Percentiles rank a stretch among this genome's conserved stretches.
phyloP scores from a whole-genome alignment of 2,329 filamentous ascomycete genomes.

The Cercospora sp. region DNA sequence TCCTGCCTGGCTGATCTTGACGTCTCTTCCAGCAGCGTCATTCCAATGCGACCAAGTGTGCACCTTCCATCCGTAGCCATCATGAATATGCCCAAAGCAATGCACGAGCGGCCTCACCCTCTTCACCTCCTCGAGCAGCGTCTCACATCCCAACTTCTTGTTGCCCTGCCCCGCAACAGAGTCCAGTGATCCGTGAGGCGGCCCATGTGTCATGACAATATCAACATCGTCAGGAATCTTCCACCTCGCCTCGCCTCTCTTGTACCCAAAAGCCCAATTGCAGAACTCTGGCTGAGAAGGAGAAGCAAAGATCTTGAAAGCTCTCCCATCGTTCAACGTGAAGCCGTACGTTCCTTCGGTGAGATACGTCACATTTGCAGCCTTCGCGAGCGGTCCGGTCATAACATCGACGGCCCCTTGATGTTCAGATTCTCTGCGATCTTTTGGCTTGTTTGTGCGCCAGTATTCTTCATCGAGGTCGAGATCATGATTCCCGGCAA shows the following conservation, averaged over 20 bases:
- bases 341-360: constrained; percentile 54
- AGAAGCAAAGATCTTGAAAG: constrained; percentile 53
- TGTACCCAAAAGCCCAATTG: constrained; percentile 57
- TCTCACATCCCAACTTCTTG: constrained; percentile 49
- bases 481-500: constrained; percentile 41
- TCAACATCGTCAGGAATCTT: constrained; percentile 33
- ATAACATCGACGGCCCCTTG: constrained; percentile 18
- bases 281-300: constrained; percentile 55
- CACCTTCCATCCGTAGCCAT: constrained; percentile 33
- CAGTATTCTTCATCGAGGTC: constrained; percentile 39
- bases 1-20: neutral
- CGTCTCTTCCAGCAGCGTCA: neutral
- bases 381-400: constrained; percentile 36
- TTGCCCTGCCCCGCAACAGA: neutral
- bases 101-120: constrained; percentile 55
- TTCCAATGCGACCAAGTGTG: constrained; percentile 12
- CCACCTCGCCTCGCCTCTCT: constrained; percentile 45
- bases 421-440: constrained; percentile 32
- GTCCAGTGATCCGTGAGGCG: constrained; percentile 35
- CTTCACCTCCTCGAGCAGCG: constrained; percentile 52
- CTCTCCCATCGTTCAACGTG: constrained; percentile 48
- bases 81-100: constrained; percentile 63
- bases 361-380: constrained; percentile 53
- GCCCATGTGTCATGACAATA: constrained; percentile 44
- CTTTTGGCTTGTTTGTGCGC: constrained; percentile 36